Evolutionary conservation across 768 basidiomycete genomes (phyloP).

Genomic region (Arthromyces matolae): DNA sequence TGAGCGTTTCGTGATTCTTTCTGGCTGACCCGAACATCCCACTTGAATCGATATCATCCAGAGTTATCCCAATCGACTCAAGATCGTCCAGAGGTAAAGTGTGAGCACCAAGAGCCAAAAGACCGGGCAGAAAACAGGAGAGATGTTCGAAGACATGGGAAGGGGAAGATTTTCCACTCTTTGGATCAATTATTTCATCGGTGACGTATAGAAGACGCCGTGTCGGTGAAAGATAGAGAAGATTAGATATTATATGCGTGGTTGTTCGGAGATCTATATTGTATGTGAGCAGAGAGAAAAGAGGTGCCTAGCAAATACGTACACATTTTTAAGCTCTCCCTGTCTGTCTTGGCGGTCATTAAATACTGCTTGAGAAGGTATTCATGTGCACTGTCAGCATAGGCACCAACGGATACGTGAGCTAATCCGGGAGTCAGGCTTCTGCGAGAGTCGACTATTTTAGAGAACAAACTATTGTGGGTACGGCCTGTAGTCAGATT

Average conservation of each 20-base stretch:
- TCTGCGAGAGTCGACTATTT: not conserved
- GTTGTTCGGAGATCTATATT: slow-evolving; percentile 56
- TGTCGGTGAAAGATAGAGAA: slow-evolving; percentile 64
- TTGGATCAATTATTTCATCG: slow-evolving; percentile 34
- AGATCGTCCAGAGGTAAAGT: slow-evolving; percentile 56
- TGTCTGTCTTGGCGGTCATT: slow-evolving; percentile 60
- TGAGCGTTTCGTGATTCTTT: slow-evolving; percentile 33
- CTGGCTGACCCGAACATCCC: slow-evolving; percentile 31
- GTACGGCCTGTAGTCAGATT: slow-evolving; percentile 45
- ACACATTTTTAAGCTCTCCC: slow-evolving; percentile 64
- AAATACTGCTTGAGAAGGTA: slow-evolving; percentile 75
- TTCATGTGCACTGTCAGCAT: slow-evolving; percentile 74
- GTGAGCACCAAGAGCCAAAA: slow-evolving; percentile 68
- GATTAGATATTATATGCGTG: slow-evolving; percentile 55
- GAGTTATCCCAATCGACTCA: slow-evolving; percentile 42
- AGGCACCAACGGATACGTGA: slow-evolving; percentile 58
- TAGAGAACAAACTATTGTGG: slow-evolving; percentile 38
- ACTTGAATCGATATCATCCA: slow-evolving; percentile 38
- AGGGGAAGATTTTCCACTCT: slow-evolving; percentile 28
- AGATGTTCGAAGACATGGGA: slow-evolving; percentile 66
- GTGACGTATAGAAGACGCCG: slow-evolving; percentile 69
- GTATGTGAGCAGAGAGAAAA: not conserved
- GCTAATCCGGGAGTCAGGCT: slow-evolving; percentile 21
- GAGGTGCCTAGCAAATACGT: slow-evolving; percentile 21
- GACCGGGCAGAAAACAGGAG: slow-evolving; percentile 74